These are phyloP conservation scores for Intubia oerlemansii DNA, from an alignment of 2,329 filamentous ascomycete species.

Conservation along the genomic window DNA sequence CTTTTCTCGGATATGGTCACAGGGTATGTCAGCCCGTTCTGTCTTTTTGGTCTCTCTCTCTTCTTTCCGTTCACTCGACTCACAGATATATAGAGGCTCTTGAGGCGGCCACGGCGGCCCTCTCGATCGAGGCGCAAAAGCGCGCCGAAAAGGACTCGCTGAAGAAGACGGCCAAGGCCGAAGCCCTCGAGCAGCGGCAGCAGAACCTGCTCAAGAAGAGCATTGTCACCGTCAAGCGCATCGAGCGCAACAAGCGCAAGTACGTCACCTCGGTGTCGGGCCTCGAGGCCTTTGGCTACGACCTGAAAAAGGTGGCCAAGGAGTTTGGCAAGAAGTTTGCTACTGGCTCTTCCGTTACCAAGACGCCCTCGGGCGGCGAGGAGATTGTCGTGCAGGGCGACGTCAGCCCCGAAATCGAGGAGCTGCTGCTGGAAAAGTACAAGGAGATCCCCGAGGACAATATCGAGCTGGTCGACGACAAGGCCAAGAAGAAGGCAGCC, in stretches of 20 bases:
- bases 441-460: slow-evolving; percentile 85
- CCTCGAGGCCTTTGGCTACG: slow-evolving; percentile 73
- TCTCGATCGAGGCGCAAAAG: slow-evolving; percentile 82
- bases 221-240: slow-evolving; percentile 80
- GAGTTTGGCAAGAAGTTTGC: slow-evolving; percentile 98
- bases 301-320: slow-evolving; percentile 90
- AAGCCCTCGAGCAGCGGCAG: slow-evolving; percentile 65
- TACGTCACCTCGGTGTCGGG: slow-evolving; percentile 85
- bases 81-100: slow-evolving; percentile 59
- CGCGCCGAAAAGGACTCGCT: slow-evolving; percentile 87
- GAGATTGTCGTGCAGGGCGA: slow-evolving; percentile 98
- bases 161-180: slow-evolving; percentile 92
- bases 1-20: slow-evolving; percentile 66
- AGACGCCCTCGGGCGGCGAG: slow-evolving; percentile 65
- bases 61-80: background rate
- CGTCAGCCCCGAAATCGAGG: slow-evolving; percentile 81
- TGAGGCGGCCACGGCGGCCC: slow-evolving; percentile 61
- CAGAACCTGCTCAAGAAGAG: slow-evolving; percentile 64
- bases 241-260: slow-evolving; percentile 96
- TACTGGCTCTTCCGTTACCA: slow-evolving; percentile 81
- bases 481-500: slow-evolving; percentile 63
- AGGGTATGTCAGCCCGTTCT: too few relatives aligned
- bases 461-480: slow-evolving; percentile 85
- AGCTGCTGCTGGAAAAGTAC: slow-evolving; percentile 78
- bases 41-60: background rate